phyloP scores from a whole-genome alignment of 2,329 filamentous ascomycete genomes.

The Aureobasidium lini region DNA sequence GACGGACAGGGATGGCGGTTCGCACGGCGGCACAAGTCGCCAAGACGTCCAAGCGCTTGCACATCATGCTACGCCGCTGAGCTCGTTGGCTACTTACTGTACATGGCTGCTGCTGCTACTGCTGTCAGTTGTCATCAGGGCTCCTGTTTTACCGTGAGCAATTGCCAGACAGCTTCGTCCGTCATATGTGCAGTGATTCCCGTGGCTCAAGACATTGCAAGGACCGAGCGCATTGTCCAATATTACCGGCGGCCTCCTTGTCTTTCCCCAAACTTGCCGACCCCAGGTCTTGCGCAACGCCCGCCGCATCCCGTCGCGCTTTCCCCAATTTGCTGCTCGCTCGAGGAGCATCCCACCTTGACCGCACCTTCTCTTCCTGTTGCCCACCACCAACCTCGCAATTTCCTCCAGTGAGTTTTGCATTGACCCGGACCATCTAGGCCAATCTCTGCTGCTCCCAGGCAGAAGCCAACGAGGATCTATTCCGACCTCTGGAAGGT shows the following conservation, averaged over 20 bases:
- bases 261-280: conserved; percentile 13
- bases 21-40: conserved; percentile 8
- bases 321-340: conserved; percentile 3
- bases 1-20: conserved; percentile 13
- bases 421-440: neutral
- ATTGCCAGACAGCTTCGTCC: conserved; percentile 3
- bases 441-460: neutral
- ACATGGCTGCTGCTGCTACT: conserved; percentile 6
- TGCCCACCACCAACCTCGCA: neutral
- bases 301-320: conserved; percentile 6
- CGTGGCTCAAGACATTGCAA: conserved; percentile 2
- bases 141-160: conserved; percentile 1
- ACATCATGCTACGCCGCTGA: conserved; percentile 13
- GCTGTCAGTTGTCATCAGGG: conserved; percentile 4
- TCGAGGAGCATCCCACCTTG: conserved; percentile 2
- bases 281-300: conserved; percentile 11
- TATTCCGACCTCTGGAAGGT: neutral
- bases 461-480: neutral
- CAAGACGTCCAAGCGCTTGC: conserved; percentile 12
- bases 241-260: conserved; percentile 9
- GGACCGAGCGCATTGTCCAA: conserved; percentile 7
- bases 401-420: neutral
- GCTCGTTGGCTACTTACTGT: conserved; percentile 4
- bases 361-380: neutral
- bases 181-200: conserved; percentile 5